A percentile compares a stretch with the other conserved stretches of the same genome.
phyloP scores from a whole-genome alignment of 768 basidiomycete species.

The Brasilioporus rufonigricans region DNA sequence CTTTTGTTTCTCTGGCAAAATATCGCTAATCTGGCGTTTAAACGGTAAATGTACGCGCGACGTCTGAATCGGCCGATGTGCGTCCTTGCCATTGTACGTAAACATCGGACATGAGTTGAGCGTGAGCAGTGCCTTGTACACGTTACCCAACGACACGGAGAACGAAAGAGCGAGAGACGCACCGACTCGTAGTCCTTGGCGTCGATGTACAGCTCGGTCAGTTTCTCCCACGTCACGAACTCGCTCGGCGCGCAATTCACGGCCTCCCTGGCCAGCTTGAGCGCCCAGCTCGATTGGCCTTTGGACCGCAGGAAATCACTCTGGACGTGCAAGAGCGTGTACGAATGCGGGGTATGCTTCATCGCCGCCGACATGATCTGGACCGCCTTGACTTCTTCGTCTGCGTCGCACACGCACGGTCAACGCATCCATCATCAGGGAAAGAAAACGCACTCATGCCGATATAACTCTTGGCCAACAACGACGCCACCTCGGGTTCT shows the following conservation, averaged over 20 bases:
- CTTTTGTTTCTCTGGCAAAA: conserved; percentile 80
- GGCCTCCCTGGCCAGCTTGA: conserved; percentile 88
- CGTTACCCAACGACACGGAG: neutral
- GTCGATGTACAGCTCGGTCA: conserved; percentile 94
- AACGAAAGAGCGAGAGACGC: neutral
- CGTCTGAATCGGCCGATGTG: conserved; percentile 80
- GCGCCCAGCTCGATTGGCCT: conserved; percentile 84
- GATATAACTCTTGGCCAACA: conserved; percentile 87
- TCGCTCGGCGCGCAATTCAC: conserved; percentile 99
- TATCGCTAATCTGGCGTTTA: conserved; percentile 82
- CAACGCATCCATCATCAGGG: neutral
- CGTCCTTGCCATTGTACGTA: conserved; percentile 95
- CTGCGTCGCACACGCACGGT: conserved; percentile 38
- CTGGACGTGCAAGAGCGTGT: conserved; percentile 91
- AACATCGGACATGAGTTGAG: conserved; percentile 99
- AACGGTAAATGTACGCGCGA: conserved; percentile 83
- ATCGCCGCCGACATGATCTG: conserved; percentile 88
- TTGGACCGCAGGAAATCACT: conserved; percentile 92
- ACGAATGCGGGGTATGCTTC: conserved; percentile 84
- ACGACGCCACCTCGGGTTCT: conserved; percentile 86
- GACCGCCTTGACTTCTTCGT: conserved; percentile 97
- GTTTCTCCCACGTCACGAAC: conserved; percentile 98
- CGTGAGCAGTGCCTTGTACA: conserved; percentile 71
- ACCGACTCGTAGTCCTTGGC: conserved; percentile 79
- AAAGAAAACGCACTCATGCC: conserved; percentile 82